Evolutionary conservation across 1,139 yeast species (phyloP), one percentile per base, ranked within the genome.

Genomic region (Hyphopichia fennica): DNA sequence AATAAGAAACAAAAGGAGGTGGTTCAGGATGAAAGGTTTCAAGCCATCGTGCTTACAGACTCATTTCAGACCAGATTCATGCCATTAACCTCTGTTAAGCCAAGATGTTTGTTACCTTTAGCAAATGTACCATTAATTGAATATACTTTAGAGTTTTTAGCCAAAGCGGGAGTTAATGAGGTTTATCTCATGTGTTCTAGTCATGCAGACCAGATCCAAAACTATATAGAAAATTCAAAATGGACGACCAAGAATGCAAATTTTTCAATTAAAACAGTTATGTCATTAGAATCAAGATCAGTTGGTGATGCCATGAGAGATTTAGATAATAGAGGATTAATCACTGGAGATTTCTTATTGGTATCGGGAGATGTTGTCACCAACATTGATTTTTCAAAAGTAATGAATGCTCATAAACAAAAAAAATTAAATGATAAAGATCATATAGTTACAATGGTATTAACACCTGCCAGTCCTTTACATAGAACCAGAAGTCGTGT

Each of bases 271-370:
- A 80, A 81, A 39, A 84, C 95, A 3, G 78, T 93, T 41, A 79
- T 87, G 73, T 81, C 95, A n/a, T 80, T 90, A 35, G 97, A 91
- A 60, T 84, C 95, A 14, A 73, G 91, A 60, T 87, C 96, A 16
- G 95, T 91, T 5, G 99, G 99, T 50, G 99, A 93, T 68, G 96
- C 96, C 25, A 86, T 93, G 95, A 79, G 99, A 62, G 98, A 91
- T 60, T 71, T 93, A 48, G 99, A 93, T 62, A 84, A 88, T 47
- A 77, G 96, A 57, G 96, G 97, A 2, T 68, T 91, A 45, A 88
- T 93, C 43, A 80, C 87, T 3, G 89, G 95, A 13, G 99, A 93
- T 64, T 93, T 93, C 56, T 69, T 95, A 46, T 74, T 93, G 35
- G 87, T 95, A 34, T 82, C 95, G 14, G 99, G 99, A 44, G 99